These are phyloP conservation scores for Sporobolomyces pararoseus DNA, from an alignment of 768 basidiomycete species.

Conservation along the genomic window DNA sequence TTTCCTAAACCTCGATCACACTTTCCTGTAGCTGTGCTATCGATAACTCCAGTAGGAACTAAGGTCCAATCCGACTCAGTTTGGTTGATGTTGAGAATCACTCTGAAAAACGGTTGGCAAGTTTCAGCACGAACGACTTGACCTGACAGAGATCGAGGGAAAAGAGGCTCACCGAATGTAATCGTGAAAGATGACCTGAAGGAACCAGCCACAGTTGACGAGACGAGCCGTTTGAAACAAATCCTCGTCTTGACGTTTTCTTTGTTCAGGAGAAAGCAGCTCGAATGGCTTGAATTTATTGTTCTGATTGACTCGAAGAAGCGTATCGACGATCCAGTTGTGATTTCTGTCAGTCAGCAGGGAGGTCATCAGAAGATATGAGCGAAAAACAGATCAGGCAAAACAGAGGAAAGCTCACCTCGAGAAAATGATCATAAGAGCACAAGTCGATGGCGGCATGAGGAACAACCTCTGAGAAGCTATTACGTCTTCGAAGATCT, in stretches of 20 bases:
- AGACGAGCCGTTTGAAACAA: conserved; percentile 39
- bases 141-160: background rate
- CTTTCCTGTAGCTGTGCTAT: background rate
- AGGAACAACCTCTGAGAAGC: conserved; percentile 48
- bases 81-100: conserved; percentile 31
- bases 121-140: background rate
- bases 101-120: background rate
- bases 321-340: conserved; percentile 63
- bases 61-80: conserved; percentile 30
- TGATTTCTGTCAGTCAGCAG: conserved; percentile 28
- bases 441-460: conserved; percentile 70
- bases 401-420: conserved; percentile 53
- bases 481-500: conserved; percentile 64
- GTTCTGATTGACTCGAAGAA: conserved; percentile 57
- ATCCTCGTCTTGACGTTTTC: conserved; percentile 35
- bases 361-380: too few relatives aligned
- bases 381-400: background rate
- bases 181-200: conserved; percentile 31
- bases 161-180: conserved; percentile 17
- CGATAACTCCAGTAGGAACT: conserved; percentile 25
- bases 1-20: conserved; percentile 29
- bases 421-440: conserved; percentile 64
- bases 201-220: conserved; percentile 41
- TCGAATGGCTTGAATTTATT: conserved; percentile 50
- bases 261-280: conserved; percentile 4